phyloP scores from a whole-genome alignment of 148 eudicot genomes.

The Fagopyrum esculentum region DNA sequence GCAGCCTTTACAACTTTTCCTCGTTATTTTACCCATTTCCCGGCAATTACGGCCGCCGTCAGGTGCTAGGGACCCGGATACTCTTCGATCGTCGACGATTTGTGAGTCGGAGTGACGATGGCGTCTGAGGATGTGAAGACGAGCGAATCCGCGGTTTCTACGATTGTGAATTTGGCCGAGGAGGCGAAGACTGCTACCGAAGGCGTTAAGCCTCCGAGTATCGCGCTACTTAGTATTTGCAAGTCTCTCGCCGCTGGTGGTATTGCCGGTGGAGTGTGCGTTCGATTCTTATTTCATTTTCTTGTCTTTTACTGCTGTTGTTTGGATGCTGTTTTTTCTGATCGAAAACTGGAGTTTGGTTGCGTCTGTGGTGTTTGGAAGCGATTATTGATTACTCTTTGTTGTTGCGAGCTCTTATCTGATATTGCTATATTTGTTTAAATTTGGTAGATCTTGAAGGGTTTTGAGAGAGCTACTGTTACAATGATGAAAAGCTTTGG shows the following conservation, averaged over 20 bases:
- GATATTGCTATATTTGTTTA: not conserved
- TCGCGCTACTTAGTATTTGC: conserved; percentile 40
- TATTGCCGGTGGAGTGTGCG: conserved; percentile 80
- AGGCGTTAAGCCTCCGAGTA: conserved; percentile 53
- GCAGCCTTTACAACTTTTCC: not conserved
- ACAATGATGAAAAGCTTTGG: not conserved
- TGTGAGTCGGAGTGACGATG: conserved; percentile 20
- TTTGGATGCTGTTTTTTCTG: not conserved
- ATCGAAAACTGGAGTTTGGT: not conserved
- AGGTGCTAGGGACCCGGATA: conserved; percentile 20
- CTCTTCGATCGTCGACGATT: not conserved
- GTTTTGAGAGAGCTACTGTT: not conserved
- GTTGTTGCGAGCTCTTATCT: not conserved
- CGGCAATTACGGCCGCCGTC: not conserved
- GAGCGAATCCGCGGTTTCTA: conserved; percentile 53
- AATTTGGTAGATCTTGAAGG: conserved; percentile 1
- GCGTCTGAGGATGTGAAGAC: conserved; percentile 85
- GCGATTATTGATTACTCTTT: not conserved
- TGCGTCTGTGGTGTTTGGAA: not conserved
- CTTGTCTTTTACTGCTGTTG: not conserved
- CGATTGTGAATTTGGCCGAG: conserved; percentile 71
- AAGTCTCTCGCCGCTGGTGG: conserved; percentile 90
- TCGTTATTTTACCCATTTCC: not conserved
- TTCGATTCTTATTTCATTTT: conserved; percentile 9
- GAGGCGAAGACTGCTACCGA: conserved; percentile 72